Base-by-base conservation (phyloP, 208 protist species). In the Trypanosoma grayi region DNA sequence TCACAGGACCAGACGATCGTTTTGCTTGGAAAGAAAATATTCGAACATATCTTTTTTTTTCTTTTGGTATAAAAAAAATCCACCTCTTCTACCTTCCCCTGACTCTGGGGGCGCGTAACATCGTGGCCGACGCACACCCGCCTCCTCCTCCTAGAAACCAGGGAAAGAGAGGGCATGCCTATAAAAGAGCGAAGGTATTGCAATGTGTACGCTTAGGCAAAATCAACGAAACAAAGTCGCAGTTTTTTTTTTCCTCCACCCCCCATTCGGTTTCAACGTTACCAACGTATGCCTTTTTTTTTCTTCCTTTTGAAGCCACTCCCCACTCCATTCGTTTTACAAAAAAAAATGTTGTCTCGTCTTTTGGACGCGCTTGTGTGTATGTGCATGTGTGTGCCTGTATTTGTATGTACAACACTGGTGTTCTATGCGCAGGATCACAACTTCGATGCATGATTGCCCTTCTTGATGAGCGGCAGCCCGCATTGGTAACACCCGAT, bases 401-500 rank as follows among this genome's bases (percentile, higher is more conserved):
- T n/a, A n/a, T n/a, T n/a, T n/a, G n/a, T n/a, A n/a, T n/a, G n/a
- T n/a, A n/a, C n/a, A n/a, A n/a, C n/a, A n/a, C n/a, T n/a, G n/a
- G n/a, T n/a, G n/a, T n/a, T n/a, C n/a, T n/a, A n/a, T n/a, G n/a
- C n/a, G n/a, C 43, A 9, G 24, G 41, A 14, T 61, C 45, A 56
- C 8, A 47, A 24, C 28, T 59, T 50, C 50, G 33, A 47, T 28
- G 11, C 13, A 20, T 31, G 20, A 3, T 16, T 41, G 9, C 30
- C 28, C 25, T 20, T 52, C 34, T 40, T 41, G n/a, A 44, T 43
- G 24, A 75, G 22, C 28, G 73, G 58, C 9, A 45, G 56, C 16
- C 70, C 83, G 43, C 77, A 83, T 36, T 68, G 76, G 44, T 78
- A 81, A 68, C 84, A 87, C 39, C 84, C 84, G 13, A 91, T 51